Evolutionary conservation across 1,284 basidiomycete genomes (phyloP).

Genomic region (Gomphus bonarii): DNA sequence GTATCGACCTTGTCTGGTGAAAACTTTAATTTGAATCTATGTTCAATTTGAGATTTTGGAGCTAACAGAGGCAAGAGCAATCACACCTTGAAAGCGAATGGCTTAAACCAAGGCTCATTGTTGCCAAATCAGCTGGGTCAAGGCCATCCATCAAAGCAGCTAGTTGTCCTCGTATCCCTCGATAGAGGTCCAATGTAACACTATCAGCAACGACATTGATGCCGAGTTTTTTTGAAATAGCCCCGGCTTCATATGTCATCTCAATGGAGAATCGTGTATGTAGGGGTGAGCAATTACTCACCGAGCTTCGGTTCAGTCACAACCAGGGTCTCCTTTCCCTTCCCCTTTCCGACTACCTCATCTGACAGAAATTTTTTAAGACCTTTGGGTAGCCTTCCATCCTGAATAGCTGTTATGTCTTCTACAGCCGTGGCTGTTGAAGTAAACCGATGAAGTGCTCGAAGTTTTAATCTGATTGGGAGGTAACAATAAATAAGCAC

Average conservation of each 20-base stretch:
- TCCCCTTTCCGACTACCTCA: slow-evolving; percentile 80
- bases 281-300: slow-evolving; percentile 29
- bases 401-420: slow-evolving; percentile 88
- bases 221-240: slow-evolving; percentile 89
- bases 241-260: slow-evolving; percentile 40
- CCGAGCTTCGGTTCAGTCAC: slow-evolving; percentile 90
- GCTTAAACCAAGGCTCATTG: slow-evolving; percentile 95
- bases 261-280: not conserved
- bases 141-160: slow-evolving; percentile 80
- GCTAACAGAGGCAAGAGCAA: not conserved
- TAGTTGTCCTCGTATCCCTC: slow-evolving; percentile 90
- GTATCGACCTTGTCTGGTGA: slow-evolving; percentile 99
- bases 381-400: slow-evolving; percentile 87
- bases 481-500: slow-evolving; percentile 8
- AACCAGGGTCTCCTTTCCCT: slow-evolving; percentile 79
- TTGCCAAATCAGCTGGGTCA: slow-evolving; percentile 92
- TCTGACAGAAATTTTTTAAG: slow-evolving; percentile 91
- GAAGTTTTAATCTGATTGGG: slow-evolving; percentile 71
- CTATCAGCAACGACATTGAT: slow-evolving; percentile 75
- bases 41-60: not conserved
- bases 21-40: slow-evolving; percentile 97
- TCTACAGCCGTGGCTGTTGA: slow-evolving; percentile 98
- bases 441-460: slow-evolving; percentile 92
- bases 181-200: slow-evolving; percentile 77
- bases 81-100: slow-evolving; percentile 86